Evolutionary conservation across 352 stramenopile species (phyloP).

Genomic region (Phytophthora crassamura): DNA sequence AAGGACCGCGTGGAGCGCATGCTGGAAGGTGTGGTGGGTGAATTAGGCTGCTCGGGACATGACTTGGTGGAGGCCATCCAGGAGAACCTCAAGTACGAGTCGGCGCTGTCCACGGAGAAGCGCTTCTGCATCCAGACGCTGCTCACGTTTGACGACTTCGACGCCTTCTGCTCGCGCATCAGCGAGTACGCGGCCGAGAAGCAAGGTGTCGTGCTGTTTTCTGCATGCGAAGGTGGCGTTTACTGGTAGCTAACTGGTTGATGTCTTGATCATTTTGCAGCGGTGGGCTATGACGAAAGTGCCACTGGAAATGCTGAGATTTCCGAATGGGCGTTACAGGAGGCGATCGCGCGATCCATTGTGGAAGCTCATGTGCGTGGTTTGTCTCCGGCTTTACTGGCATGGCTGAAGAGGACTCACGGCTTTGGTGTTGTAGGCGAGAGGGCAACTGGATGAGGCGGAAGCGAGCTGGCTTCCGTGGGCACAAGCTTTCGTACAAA

Average conservation of each 20-base stretch:
- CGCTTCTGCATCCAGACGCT: conserved; percentile 76
- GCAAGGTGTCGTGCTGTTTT: conserved; percentile 20
- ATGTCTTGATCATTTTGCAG: conserved; percentile 16
- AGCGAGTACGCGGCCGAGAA: conserved; percentile 58
- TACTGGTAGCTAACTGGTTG: not conserved
- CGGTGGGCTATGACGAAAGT: conserved; percentile 17
- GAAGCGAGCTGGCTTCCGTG: conserved; percentile 67
- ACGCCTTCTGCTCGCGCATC: conserved; percentile 65
- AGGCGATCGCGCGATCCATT: conserved; percentile 72
- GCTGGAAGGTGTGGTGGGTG: conserved; percentile 61
- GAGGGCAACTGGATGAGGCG: conserved; percentile 55
- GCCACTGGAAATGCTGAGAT: conserved; percentile 28
- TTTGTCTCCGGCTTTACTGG: not conserved
- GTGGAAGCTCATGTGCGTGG: conserved; percentile 59
- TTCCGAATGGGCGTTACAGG: conserved; percentile 70
- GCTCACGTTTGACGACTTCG: conserved; percentile 75
- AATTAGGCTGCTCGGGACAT: conserved; percentile 66
- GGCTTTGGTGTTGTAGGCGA: conserved; percentile 31
- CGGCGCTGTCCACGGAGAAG: conserved; percentile 48
- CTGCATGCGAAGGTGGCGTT: not conserved
- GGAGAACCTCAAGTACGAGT: conserved; percentile 43
- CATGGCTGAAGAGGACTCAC: not conserved
- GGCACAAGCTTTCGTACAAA: conserved; percentile 67
- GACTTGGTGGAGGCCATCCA: conserved; percentile 63
- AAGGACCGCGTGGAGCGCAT: conserved; percentile 73